A percentile compares a stretch with the other conserved stretches of the same genome.
phyloP scores from a whole-genome alignment of 2,329 filamentous ascomycete species.

The Coniochaeta pulveracea region DNA sequence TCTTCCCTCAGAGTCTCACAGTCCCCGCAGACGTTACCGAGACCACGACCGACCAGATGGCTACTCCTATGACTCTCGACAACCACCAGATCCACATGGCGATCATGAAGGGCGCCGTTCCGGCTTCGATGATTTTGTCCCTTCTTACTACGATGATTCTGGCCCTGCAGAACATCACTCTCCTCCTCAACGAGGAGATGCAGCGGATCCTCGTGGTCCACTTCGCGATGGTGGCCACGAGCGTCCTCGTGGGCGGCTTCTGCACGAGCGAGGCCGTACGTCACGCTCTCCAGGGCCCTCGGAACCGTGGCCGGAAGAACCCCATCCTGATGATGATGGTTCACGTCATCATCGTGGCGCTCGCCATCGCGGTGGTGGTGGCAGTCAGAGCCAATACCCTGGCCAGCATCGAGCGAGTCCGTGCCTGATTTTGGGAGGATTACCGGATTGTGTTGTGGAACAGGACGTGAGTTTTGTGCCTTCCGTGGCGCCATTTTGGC shows the following conservation, averaged over 20 bases:
- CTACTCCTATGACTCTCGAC: constrained; percentile 1
- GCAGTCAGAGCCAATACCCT: not conserved
- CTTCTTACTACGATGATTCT: not conserved
- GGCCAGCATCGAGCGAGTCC: not conserved
- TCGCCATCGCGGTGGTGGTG: not conserved
- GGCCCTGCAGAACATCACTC: too few species aligned
- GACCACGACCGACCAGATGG: not conserved
- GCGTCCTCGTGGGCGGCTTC: too few species aligned
- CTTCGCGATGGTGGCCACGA: too few species aligned
- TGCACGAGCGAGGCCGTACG: too few species aligned
- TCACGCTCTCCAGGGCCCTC: too few species aligned
- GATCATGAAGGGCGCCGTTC: not conserved
- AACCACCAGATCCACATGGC: not conserved
- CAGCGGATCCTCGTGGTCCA: too few species aligned
- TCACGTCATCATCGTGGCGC: not conserved
- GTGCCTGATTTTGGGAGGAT: constrained; percentile 1
- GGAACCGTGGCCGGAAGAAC: too few species aligned
- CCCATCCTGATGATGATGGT: not conserved
- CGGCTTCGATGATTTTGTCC: too few species aligned
- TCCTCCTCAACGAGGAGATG: too few species aligned
- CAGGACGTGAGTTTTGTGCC: constrained; percentile 3
- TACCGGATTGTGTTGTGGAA: constrained; percentile 4
- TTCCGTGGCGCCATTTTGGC: too few species aligned
- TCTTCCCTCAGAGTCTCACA: constrained; percentile 2
- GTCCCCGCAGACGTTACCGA: not conserved